Percentiles rank a stretch among this genome's conserved stretches.
Evolutionary conservation across 331 rosid genomes (phyloP).

Genomic region (Pyracantha coccinea): DNA sequence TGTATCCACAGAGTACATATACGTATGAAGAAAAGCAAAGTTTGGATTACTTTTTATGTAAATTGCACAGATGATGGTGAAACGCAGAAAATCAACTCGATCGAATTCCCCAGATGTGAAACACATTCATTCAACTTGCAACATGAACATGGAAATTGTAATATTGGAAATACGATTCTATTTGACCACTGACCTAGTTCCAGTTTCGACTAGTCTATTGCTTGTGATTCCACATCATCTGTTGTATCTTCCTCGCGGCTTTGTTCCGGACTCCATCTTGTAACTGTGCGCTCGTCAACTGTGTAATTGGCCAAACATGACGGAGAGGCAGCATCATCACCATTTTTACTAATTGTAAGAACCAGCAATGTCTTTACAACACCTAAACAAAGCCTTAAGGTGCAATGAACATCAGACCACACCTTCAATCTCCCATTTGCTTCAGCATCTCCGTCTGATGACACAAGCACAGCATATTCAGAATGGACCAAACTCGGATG

Average conservation of each 20-base stretch:
- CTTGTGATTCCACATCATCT: conserved; percentile 2
- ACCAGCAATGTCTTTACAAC: conserved; percentile 55
- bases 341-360: conserved; percentile 33
- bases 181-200: background rate
- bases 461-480: conserved; percentile 67
- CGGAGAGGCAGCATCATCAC: conserved; percentile 23
- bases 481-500: conserved; percentile 80
- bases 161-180: background rate
- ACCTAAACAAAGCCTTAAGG: conserved; percentile 55
- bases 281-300: conserved; percentile 38
- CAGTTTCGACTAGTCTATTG: background rate
- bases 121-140: background rate
- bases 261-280: conserved; percentile 55
- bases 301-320: conserved; percentile 26
- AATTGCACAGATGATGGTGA: background rate
- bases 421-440: conserved; percentile 43
- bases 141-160: background rate
- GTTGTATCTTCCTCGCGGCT: conserved; percentile 35
- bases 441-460: conserved; percentile 25
- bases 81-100: background rate
- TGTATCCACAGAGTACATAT: background rate
- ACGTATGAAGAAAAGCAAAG: background rate
- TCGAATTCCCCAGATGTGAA: background rate
- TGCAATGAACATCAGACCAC: conserved; percentile 76
- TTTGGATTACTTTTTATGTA: background rate